Percentiles rank a stretch among this genome's conserved stretches.
Evolutionary conservation across 2,329 filamentous ascomycete genomes (phyloP).

Genomic region (Neurospora crassa): DNA sequence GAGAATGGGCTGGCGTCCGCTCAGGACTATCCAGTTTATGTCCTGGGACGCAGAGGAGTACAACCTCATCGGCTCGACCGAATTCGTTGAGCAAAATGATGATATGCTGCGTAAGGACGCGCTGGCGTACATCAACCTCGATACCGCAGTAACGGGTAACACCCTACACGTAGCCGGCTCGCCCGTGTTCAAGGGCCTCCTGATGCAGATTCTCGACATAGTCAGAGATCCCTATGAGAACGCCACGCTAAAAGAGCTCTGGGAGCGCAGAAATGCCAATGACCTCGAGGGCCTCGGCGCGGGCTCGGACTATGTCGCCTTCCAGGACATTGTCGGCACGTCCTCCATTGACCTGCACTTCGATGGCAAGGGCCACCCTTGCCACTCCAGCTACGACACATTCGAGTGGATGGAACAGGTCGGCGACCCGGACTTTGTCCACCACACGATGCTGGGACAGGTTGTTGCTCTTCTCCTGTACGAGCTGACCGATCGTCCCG

Average conservation of each 20-base stretch:
- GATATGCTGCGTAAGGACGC: conserved; percentile 63
- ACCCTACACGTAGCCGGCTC: conserved; percentile 72
- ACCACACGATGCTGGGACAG: conserved; percentile 71
- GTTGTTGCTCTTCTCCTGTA: conserved; percentile 75
- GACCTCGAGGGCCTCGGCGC: conserved; percentile 61
- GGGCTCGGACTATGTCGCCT: conserved; percentile 77
- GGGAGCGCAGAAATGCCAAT: conserved; percentile 51
- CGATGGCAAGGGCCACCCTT: conserved; percentile 53
- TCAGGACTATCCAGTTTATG: conserved; percentile 93
- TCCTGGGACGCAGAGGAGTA: conserved; percentile 95
- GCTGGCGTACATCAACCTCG: conserved; percentile 86
- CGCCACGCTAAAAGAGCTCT: conserved; percentile 62
- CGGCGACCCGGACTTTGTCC: conserved; percentile 73
- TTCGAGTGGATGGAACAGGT: conserved; percentile 75
- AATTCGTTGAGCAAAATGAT: conserved; percentile 82
- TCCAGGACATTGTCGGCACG: conserved; percentile 83
- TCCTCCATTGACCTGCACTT: conserved; percentile 84
- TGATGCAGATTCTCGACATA: conserved; percentile 64
- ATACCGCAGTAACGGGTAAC: conserved; percentile 66
- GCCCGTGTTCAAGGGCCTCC: conserved; percentile 64
- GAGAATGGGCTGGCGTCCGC: conserved; percentile 72
- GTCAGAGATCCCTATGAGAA: conserved; percentile 65
- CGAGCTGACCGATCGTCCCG: conserved; percentile 70
- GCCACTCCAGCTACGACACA: conserved; percentile 81
- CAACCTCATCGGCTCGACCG: conserved; percentile 87